Conservation (phyloP, 164 flowering plant genomes). For the Annona squamosa region DNA sequence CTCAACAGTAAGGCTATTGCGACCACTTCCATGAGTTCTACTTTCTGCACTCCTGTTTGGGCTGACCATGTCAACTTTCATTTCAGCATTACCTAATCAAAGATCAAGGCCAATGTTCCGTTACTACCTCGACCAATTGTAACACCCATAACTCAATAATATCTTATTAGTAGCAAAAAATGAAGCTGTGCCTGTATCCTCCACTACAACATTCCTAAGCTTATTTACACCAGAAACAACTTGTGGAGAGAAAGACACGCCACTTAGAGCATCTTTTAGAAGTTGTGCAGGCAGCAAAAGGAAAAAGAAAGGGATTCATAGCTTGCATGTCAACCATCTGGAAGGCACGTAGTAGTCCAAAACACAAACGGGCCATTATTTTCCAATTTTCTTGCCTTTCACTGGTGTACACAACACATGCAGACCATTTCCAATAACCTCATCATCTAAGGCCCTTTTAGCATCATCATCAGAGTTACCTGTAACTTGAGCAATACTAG, state of each 20-base stretch:
- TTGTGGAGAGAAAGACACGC: conserved; percentile 3
- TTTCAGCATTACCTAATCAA: conserved; percentile 27
- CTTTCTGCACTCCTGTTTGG: conserved; percentile 35
- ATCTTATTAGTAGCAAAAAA: conserved; percentile 6
- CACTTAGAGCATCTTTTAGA: conserved; percentile 22
- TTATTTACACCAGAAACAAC: conserved; percentile 9
- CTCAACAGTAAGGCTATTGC: conserved; percentile 27
- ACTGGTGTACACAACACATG: conserved; percentile 22
- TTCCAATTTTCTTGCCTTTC: conserved; percentile 61
- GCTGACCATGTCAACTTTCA: conserved; percentile 27
- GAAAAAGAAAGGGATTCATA: conserved; percentile 54
- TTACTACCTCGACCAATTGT: conserved; percentile 19
- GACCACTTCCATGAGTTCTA: conserved; percentile 44
- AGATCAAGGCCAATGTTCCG: conserved; percentile 11
- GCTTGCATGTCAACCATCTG: conserved; percentile 60
- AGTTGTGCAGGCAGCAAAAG: conserved; percentile 33
- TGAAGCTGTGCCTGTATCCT: conserved; percentile 6
- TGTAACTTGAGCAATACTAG: conserved; percentile 14
- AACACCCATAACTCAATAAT: conserved; percentile 13
- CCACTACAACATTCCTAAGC: conserved; percentile 15
- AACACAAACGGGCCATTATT: conserved; percentile 81
- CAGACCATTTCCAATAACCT: conserved; percentile 17
- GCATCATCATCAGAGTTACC: conserved; percentile 23
- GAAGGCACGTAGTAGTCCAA: conserved; percentile 75
- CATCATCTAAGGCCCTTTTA: conserved; percentile 35